These are phyloP conservation scores for Eutrema heterophyllum DNA, from an alignment of 345 rosid species.

Conservation along the genomic window DNA sequence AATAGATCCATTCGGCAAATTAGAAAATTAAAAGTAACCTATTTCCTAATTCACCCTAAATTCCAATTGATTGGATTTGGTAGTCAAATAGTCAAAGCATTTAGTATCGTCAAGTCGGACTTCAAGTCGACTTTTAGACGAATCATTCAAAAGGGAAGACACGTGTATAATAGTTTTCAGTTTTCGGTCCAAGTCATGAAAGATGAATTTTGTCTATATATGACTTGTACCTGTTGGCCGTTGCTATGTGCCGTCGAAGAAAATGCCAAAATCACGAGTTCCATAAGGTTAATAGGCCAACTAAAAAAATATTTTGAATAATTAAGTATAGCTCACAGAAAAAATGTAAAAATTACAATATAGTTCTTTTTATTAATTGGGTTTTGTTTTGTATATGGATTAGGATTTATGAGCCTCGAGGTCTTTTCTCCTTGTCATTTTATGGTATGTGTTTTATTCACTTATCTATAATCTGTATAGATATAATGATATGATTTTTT, in stretches of 20 bases:
- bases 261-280: constrained; percentile 24
- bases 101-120: no score
- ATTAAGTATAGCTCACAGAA: constrained; percentile 1
- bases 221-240: constrained; percentile 27
- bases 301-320: background rate
- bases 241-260: constrained; percentile 26
- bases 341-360: background rate
- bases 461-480: background rate
- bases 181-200: constrained; percentile 9
- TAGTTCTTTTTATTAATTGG: background rate
- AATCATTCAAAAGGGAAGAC: constrained; percentile 9
- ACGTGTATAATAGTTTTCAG: constrained; percentile 13
- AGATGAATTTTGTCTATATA: constrained; percentile 7
- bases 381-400: background rate
- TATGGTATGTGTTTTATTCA: constrained; percentile 11
- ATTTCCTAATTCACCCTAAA: no score
- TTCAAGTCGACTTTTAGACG: constrained; percentile 13
- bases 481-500: background rate
- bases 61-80: constrained; percentile 4
- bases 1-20: no score
- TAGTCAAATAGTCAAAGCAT: constrained; percentile 28
- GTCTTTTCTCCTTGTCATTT: constrained; percentile 18
- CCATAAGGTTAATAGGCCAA: constrained; percentile 20
- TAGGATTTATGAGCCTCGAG: background rate
- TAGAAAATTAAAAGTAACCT: no score